A percentile compares a stretch with the other conserved stretches of the same genome.
These are phyloP conservation scores for Ganoderma leucocontextum DNA, from an alignment of 1,284 basidiomycete species.

Conservation along the genomic window DNA sequence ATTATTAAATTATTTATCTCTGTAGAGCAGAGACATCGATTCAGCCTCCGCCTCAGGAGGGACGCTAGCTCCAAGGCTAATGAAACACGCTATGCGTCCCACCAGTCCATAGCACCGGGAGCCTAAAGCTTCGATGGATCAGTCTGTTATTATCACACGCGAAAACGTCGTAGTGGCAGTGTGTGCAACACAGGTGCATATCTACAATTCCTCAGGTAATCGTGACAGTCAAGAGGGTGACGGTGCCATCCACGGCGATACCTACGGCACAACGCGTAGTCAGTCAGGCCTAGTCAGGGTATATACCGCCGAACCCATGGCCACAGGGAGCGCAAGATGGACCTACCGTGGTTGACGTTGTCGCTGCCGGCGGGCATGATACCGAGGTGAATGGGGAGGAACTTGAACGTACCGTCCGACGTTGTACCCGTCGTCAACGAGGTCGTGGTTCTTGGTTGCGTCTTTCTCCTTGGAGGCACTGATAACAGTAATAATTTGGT, in stretches of 20 bases:
- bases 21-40: too few relatives aligned
- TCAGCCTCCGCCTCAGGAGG: too few relatives aligned
- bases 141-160: neutral
- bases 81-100: too few relatives aligned
- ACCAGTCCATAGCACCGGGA: too few relatives aligned
- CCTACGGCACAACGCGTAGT: slow-evolving; percentile 5
- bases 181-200: neutral
- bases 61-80: too few relatives aligned
- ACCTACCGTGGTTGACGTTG: slow-evolving; percentile 48
- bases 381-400: slow-evolving; percentile 24
- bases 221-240: slow-evolving; percentile 25
- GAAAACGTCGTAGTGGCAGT: neutral
- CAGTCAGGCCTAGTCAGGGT: too few relatives aligned
- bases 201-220: neutral
- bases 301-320: too few relatives aligned
- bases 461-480: slow-evolving; percentile 67
- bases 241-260: slow-evolving; percentile 25
- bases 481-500: neutral
- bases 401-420: slow-evolving; percentile 47
- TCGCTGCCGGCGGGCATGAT: slow-evolving; percentile 44
- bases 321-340: too few relatives aligned
- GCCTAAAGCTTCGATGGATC: too few relatives aligned
- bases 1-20: too few relatives aligned
- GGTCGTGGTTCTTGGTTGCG: slow-evolving; percentile 50
- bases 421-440: slow-evolving; percentile 60